phyloP scores from a whole-genome alignment of 2,329 filamentous ascomycete genomes.

The Tricladium varicosporioides region DNA sequence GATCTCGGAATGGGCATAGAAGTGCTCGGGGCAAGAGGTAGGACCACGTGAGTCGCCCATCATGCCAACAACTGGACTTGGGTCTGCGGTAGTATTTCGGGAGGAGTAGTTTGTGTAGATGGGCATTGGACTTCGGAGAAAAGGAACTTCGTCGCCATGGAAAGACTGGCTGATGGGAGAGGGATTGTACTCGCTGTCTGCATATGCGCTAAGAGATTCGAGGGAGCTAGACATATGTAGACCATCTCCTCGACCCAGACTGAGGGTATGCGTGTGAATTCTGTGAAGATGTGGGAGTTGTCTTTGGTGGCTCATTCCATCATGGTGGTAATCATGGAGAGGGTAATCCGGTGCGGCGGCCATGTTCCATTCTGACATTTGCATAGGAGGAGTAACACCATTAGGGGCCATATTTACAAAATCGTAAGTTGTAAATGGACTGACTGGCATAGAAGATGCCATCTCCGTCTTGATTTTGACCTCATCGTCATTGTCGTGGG shows the following conservation, averaged over 20 bases:
- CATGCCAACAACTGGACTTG: slow-evolving; percentile 51
- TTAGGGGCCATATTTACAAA: slow-evolving; percentile 39
- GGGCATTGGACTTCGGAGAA: slow-evolving; percentile 53
- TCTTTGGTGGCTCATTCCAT: slow-evolving; percentile 27
- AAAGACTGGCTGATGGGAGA: slow-evolving; percentile 54
- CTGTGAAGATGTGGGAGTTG: slow-evolving; percentile 51
- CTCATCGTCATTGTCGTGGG: slow-evolving; percentile 26
- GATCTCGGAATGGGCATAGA: slow-evolving; percentile 59
- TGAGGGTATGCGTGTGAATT: slow-evolving; percentile 43
- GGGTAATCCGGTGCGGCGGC: slow-evolving; percentile 29
- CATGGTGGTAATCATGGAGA: slow-evolving; percentile 27
- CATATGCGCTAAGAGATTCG: slow-evolving; percentile 52
- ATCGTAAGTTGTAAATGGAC: slow-evolving; percentile 37
- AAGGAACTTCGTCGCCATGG: slow-evolving; percentile 53
- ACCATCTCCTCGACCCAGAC: slow-evolving; percentile 37
- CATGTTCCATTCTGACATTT: slow-evolving; percentile 34
- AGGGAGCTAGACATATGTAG: slow-evolving; percentile 30
- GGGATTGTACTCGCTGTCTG: slow-evolving; percentile 53
- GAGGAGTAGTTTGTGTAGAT: slow-evolving; percentile 55
- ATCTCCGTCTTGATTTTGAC: slow-evolving; percentile 34
- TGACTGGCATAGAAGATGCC: slow-evolving; percentile 20
- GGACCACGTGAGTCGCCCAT: slow-evolving; percentile 55
- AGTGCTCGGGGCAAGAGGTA: slow-evolving; percentile 59
- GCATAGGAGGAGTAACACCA: slow-evolving; percentile 26
- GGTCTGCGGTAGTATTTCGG: slow-evolving; percentile 52